Evolutionary conservation across 2,329 filamentous ascomycete species (phyloP), one percentile per base, ranked within the genome.

Genomic region (Cercospora janseana): DNA sequence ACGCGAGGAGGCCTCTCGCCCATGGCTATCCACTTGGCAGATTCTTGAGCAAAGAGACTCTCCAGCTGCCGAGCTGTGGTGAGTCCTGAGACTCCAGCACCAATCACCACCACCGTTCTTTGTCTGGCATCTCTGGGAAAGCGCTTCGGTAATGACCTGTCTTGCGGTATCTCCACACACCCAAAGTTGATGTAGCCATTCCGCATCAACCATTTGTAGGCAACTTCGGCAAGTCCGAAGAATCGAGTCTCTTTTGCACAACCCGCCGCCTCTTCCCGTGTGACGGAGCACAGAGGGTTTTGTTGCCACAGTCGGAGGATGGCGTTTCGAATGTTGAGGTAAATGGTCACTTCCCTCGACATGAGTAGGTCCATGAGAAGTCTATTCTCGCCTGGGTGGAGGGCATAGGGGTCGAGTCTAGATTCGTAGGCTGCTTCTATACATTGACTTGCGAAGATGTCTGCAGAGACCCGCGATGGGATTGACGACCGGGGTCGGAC

Each of bases 111-210:
- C 47, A 98, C 80, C 0, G 85, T 93, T 65, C 85, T 89, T 58
- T 81, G 78, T 60, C 77, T 80, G 64, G 72, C 73, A 27, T 66
- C 68, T 29, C 59, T 63, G 58, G 60, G 65, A 56, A 60, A 69
- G 58, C 64, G 72, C 28, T 58, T 52, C 3, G 55, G 60, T 21
- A 53, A 26, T 4, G 51, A 46, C 1, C 56, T 56, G 43, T 62
- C 60, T 43, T 52, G 57, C 27, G 81, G 80, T n/a, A 90, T 73
- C 63, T 90, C 82, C 2, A 93, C 79, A 67, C 93, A 97, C 12
- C 94, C 93, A 67, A 90, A 96, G 69, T 98, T 98, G 73, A 98
- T 95, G 68, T 95, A 95, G 15, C 93, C 93, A 58, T 87, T 83
- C 53, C 92, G 85, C 49, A 91, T 77, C 13, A 98, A 80, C 92